Evolutionary conservation across 805 yeast genomes (phyloP), one percentile per base, ranked within the genome.

Genomic region (Candida gorgasii): DNA sequence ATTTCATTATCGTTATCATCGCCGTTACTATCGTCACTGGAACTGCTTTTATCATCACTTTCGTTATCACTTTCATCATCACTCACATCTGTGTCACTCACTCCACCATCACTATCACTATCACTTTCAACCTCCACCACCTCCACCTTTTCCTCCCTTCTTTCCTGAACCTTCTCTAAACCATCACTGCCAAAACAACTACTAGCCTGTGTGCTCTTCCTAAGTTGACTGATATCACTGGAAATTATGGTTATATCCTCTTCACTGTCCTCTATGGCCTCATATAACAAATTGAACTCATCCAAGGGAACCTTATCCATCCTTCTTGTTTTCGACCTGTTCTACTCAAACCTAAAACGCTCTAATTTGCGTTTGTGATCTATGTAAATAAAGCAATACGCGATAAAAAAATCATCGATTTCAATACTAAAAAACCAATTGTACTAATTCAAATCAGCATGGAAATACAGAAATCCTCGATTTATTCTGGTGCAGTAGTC

Each of bases 291-390:
- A 22, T 45, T 46, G 6, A 46, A 42, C 14, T 46, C 52, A 38
- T 49, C 52, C 24, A 49, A 42, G 12, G 52, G 52, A 11, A 31
- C 45, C 5, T 27, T 20, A 22, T 30, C 39, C 31, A 24, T 36
- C 3, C 8, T 17, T 20, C 13, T 19, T 11, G 22, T 19, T n/a
- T 18, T 39, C n/a, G n/a, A n/a, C n/a, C n/a, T n/a, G n/a, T n/a
- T n/a, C n/a, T n/a, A n/a, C n/a, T n/a, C n/a, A n/a, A n/a, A n/a
- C n/a, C n/a, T n/a, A n/a, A n/a, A n/a, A n/a, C n/a, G 16, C 11
- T 5, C 26, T 8, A 16, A 11, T 22, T 8, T 19, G n/a, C 19
- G 15, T 19, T 18, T 19, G n/a, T 18, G 24, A 12, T 4, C 23
- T 8, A 30, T 17, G 35, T 31, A 31, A 31, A 31, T 15, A 14